A percentile compares a stretch with the other conserved stretches of the same genome.
These are phyloP conservation scores for Williopsis jadinii DNA, from an alignment of 1,139 yeast species.

Conservation along the genomic window DNA sequence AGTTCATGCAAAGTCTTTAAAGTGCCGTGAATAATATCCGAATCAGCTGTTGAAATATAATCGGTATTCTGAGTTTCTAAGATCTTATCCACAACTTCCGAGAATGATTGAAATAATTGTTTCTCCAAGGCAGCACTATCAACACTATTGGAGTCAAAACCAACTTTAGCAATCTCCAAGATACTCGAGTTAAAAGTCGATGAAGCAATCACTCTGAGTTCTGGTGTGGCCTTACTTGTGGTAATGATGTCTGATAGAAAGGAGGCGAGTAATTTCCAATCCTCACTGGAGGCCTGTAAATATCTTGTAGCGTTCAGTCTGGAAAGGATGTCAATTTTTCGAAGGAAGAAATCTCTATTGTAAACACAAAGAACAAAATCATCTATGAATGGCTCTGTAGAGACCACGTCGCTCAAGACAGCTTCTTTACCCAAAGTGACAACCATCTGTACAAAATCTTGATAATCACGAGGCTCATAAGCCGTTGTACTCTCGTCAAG, in stretches of 20 bases:
- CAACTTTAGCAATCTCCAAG: conserved; percentile 38
- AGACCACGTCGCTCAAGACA: conserved; percentile 10
- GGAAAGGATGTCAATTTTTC: conserved; percentile 37
- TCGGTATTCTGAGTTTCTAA: conserved; percentile 7
- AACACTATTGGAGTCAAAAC: conserved; percentile 26
- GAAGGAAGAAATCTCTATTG: conserved; percentile 30
- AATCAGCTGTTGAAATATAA: conserved; percentile 31
- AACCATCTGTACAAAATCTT: conserved; percentile 37
- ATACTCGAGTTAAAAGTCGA: conserved; percentile 44
- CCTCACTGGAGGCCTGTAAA: conserved; percentile 26
- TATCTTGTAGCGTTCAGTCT: conserved; percentile 45
- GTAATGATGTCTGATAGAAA: conserved; percentile 42
- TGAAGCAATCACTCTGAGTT: conserved; percentile 40
- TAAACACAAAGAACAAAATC: conserved; percentile 24
- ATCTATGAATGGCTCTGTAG: conserved; percentile 14
- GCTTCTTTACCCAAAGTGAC: conserved; percentile 35
- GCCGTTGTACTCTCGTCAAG: conserved; percentile 54
- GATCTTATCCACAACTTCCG: conserved; percentile 12
- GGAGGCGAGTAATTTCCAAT: conserved; percentile 41
- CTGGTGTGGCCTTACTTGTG: conserved; percentile 31
- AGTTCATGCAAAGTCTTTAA: conserved; percentile 61
- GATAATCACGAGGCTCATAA: conserved; percentile 44
- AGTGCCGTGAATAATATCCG: conserved; percentile 58
- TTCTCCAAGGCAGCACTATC: conserved; percentile 11
- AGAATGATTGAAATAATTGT: conserved; percentile 17